Evolutionary conservation across 2,329 filamentous ascomycete species (phyloP), one percentile per base, ranked within the genome.

Genomic region (Zelopaecilomyces penicillatus): DNA sequence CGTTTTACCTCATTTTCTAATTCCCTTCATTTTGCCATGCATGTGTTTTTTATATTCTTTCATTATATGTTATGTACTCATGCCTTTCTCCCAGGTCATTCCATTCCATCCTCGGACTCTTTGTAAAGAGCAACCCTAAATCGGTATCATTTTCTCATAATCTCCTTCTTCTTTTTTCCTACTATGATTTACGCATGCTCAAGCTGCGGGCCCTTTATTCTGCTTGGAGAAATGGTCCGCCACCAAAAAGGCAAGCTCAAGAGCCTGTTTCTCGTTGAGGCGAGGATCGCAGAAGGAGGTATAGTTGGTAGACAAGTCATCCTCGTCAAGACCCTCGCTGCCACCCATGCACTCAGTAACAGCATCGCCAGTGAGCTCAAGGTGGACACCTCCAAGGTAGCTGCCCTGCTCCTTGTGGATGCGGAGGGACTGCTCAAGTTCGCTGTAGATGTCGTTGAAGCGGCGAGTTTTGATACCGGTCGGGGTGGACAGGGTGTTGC

Each of bases 281-380:
- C 93, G 71, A 5, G 93, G 93, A 63, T 98, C 93, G 64, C 93
- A 98, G 71, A 91, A 97, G 33, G 85, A 95, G 5, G 89, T 95
- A 66, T 98, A 98, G 58, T 95, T 90, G 52, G 88, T 78, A 3
- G 84, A 84, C 56, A 98, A 63, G 59, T 96, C 91, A 50, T 93
- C 86, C 64, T 97, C 93, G 32, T 78, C 86, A 47, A 97, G 69
- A 0, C 85, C 87, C 60, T 88, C 87, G 51, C 87, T 91, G 19
- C 93, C 93, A 45, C 93, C 89, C 1, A 95, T 78, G 58, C 93
- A 98, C 69, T 98, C 93, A 0, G 93, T 98, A 7, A 98, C 93
- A 6, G 89, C 87, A 58, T 98, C 93, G 5, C 91, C 93, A 0
- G 93, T 98, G 39, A 98, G 73, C 66, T 98, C 93, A 6, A 98